Evolutionary conservation across 2,329 filamentous ascomycete species (phyloP), one percentile per base, ranked within the genome.

Genomic region (Lizonia empirigonia): DNA sequence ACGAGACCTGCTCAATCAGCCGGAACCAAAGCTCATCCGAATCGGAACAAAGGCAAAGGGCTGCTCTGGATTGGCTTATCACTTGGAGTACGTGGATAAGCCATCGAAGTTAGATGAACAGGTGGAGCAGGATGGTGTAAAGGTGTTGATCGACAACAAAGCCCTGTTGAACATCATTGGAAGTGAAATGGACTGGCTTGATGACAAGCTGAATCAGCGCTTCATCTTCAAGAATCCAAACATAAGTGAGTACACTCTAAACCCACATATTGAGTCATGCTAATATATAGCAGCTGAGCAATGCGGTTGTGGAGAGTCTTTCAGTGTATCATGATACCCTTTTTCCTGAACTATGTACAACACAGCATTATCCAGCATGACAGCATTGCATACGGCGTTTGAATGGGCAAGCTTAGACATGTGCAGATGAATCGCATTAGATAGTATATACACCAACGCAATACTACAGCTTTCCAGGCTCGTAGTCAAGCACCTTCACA

Each of bases 151-250:
- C 50, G 94, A 99, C 74, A 96, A 90, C 80, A 97, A 97, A 79
- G 94, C 94, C 33, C 78, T 99, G 40, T 92, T 99, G 72, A 97
- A 93, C 74, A 97, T 99, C 45, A 97, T 99, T 65, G 94, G 94
- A 5, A 96, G 89, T 69, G 93, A 97, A 77, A 99, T 99, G 94
- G 94, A 99, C 70, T 99, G 93, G 92, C 82, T 93, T 9, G 92
- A 97, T 76, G 94, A 97, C 66, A 96, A 96, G 78, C 77, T 99
- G 59, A 96, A 88, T 72, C 84, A 92, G 74, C 82, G 90, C 59
- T 99, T 99, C 74, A 86, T 96, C 41, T 99, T 99, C 77, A 87
- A 85, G 71, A 99, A 99, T 73, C 94, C 94, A 2, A 99, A 99
- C 69, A 97, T 97, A 71, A 99, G 92, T 96, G 78, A 84, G 92